Conservation (phyloP, 2,329 filamentous ascomycete genomes). For the Stagonosporopsis rhizophila region DNA sequence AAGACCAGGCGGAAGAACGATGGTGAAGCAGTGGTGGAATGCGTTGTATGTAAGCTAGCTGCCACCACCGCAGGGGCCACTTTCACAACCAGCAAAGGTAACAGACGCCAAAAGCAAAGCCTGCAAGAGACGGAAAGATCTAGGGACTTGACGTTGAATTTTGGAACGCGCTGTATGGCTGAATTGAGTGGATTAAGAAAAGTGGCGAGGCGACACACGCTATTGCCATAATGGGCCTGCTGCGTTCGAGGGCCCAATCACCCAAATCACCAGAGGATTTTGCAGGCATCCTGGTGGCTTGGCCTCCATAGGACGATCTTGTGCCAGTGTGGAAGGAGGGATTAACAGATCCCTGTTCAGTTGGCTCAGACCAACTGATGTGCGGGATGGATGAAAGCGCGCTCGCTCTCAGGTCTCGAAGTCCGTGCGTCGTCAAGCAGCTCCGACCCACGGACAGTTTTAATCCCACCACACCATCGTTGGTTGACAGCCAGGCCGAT, state of each 20-base stretch:
- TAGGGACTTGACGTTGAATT: constrained; percentile 42
- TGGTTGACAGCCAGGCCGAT: constrained; percentile 26
- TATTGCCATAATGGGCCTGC: constrained; percentile 39
- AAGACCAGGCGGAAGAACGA: constrained; percentile 23
- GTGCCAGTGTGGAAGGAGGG: constrained; percentile 42
- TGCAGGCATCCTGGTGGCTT: constrained; percentile 43
- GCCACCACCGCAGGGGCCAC: constrained; percentile 20
- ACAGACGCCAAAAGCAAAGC: constrained; percentile 43
- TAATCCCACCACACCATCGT: constrained; percentile 14
- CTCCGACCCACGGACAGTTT: constrained; percentile 28
- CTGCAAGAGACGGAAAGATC: constrained; percentile 39
- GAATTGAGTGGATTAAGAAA: constrained; percentile 47
- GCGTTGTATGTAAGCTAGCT: constrained; percentile 35
- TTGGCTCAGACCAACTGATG: constrained; percentile 48
- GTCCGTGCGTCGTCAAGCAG: constrained; percentile 29
- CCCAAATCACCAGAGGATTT: constrained; percentile 38
- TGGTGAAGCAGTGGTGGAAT: constrained; percentile 37
- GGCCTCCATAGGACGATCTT: constrained; percentile 43
- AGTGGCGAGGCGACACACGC: constrained; percentile 48
- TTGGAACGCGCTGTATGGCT: constrained; percentile 44
- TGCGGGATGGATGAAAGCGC: constrained; percentile 48
- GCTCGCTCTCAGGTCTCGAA: constrained; percentile 22
- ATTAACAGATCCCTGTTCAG: constrained; percentile 31
- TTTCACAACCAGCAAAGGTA: constrained; percentile 30
- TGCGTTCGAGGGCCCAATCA: constrained; percentile 32